Percentiles rank a stretch among this genome's conserved stretches.
phyloP scores from a whole-genome alignment of 2,329 filamentous ascomycete genomes.

The Chalara sp. region DNA sequence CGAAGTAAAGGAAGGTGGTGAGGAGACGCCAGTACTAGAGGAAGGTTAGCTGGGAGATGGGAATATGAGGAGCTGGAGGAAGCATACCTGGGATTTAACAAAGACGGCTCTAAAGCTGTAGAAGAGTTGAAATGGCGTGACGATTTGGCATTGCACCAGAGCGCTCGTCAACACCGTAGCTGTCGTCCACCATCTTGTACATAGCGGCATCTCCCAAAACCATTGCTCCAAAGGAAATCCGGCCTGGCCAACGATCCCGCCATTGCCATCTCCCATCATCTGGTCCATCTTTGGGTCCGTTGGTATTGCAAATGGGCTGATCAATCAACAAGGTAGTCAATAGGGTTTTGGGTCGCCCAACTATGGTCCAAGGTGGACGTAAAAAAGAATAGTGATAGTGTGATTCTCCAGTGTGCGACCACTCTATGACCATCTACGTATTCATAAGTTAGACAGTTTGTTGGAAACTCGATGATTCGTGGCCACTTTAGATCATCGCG shows the following conservation, averaged over 20 bases:
- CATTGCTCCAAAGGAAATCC: conserved; percentile 84
- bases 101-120: conserved; percentile 94
- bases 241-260: conserved; percentile 42
- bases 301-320: background rate
- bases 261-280: conserved; percentile 28
- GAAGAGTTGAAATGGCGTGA: conserved; percentile 92
- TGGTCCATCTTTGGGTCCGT: conserved; percentile 23
- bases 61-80: background rate
- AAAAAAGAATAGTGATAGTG: too few species aligned
- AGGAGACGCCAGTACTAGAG: conserved; percentile 89
- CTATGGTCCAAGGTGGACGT: too few species aligned
- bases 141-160: conserved; percentile 85
- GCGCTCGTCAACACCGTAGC: conserved; percentile 83
- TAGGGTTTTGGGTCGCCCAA: too few species aligned
- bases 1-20: conserved; percentile 96
- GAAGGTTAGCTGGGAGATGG: background rate
- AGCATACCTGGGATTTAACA: conserved; percentile 75
- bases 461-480: background rate
- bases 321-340: too few species aligned
- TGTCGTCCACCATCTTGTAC: conserved; percentile 94
- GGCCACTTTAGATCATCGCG: background rate
- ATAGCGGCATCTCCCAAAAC: conserved; percentile 98
- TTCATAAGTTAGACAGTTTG: too few species aligned
- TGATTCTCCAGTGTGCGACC: too few species aligned
- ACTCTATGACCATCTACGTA: too few species aligned